A percentile compares a stretch with the other conserved stretches of the same genome.
Evolutionary conservation across 2,329 filamentous ascomycete genomes (phyloP).

Genomic region (Orbilia javanica): DNA sequence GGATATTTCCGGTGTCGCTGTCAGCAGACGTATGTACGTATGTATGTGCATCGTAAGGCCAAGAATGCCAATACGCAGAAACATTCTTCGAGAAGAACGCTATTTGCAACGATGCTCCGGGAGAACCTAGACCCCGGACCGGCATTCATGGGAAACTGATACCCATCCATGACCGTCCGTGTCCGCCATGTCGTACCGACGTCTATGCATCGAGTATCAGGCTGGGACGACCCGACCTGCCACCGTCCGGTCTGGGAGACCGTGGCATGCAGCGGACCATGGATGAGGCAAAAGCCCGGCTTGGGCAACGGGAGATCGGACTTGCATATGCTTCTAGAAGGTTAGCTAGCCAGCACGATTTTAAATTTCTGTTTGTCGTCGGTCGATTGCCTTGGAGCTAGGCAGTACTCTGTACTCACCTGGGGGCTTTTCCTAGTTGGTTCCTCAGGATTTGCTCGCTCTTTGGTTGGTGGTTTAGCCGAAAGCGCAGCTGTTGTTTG

Average conservation of each 20-base stretch:
- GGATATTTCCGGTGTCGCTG: conserved; percentile 12
- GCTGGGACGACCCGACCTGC: conserved; percentile 2
- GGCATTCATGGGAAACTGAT: neutral
- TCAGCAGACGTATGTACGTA: conserved; percentile 2
- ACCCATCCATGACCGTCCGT: neutral
- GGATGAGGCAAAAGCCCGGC: conserved; percentile 9
- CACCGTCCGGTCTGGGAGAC: neutral
- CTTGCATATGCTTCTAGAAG: conserved; percentile 43
- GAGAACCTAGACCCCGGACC: neutral
- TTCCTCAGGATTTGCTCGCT: neutral
- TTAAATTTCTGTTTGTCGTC: conserved; percentile 27
- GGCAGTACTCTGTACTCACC: neutral
- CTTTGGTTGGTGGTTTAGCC: conserved; percentile 46
- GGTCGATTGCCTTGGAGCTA: neutral
- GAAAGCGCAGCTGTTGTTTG: conserved; percentile 23
- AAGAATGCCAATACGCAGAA: conserved; percentile 16
- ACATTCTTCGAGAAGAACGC: conserved; percentile 5
- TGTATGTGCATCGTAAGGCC: too few species aligned
- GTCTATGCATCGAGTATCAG: conserved; percentile 15
- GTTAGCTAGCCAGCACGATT: neutral
- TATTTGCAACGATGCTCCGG: neutral
- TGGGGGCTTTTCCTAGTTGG: neutral
- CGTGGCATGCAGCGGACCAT: conserved; percentile 1
- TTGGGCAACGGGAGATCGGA: conserved; percentile 30
- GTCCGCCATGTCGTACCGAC: conserved; percentile 1